These are phyloP conservation scores for Chaetomium fimeti DNA, from an alignment of 495 filamentous ascomycete species.

Conservation along the genomic window DNA sequence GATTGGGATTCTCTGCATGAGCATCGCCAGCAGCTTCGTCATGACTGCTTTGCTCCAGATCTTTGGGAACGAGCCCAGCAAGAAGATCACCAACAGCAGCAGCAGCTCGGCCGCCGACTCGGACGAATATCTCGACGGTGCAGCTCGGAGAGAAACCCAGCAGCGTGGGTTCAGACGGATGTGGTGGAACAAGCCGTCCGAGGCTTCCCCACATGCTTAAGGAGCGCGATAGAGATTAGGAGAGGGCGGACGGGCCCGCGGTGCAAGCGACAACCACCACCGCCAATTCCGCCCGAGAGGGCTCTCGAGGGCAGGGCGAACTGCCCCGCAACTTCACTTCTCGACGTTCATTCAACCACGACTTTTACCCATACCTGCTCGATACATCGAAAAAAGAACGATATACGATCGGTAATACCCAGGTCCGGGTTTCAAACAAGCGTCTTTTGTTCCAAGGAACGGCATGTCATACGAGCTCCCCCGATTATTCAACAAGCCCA, in stretches of 20 bases:
- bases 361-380: conserved; percentile 12
- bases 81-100: conserved; percentile 37
- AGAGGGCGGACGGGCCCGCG: conserved; percentile 16
- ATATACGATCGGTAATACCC: conserved; percentile 10
- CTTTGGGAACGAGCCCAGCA: conserved; percentile 56
- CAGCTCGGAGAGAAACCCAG: conserved; percentile 63
- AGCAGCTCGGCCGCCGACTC: conserved; percentile 41
- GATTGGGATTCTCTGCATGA: conserved; percentile 78
- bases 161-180: conserved; percentile 67
- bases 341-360: conserved; percentile 23
- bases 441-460: conserved; percentile 29
- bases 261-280: conserved; percentile 20
- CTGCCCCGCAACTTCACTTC: conserved; percentile 25
- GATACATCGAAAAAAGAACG: neutral
- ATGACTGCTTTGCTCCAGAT: conserved; percentile 67
- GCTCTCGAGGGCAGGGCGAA: neutral
- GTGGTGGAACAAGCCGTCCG: conserved; percentile 43
- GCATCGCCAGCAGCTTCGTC: conserved; percentile 65
- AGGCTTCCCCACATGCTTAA: conserved; percentile 4
- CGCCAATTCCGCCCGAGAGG: conserved; percentile 2
- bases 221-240: neutral
- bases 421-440: conserved; percentile 23
- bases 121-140: conserved; percentile 62
- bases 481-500: conserved; percentile 12
- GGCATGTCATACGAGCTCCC: neutral